Base-by-base conservation (phyloP, 208 protist genomes). In the Naegleria gruberi region DNA sequence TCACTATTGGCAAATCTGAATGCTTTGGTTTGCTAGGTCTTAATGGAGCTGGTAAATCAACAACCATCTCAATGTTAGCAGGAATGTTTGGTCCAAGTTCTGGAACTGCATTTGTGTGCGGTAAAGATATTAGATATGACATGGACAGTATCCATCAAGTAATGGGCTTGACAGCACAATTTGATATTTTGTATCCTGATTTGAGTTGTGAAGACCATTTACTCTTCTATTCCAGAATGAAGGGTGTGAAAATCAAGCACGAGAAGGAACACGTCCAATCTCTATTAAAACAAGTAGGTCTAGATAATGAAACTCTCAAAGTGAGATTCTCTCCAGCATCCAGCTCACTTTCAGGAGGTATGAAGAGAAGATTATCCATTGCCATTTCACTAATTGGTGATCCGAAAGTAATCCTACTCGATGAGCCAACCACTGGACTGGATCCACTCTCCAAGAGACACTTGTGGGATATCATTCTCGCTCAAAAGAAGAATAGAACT, bases 31-130 rank as follows among this genome's bases (percentile, higher is more conserved):
- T 97, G 51, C 94, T 97, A 42, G 96, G 96, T 34, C 94, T 93
- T 23, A 97, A 97, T 89, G 96, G 96, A 19, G 96, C 96, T 47
- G 96, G 96, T 51, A 97, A 97, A 92, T 96, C 95, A 26, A 97
- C 95, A 43, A 94, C 94, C 19, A 95, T 97, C 74, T 94, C 92
- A 17, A 97, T 97, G 45, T 91, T 97, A 23, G 94, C 92, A 89
- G 95, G 96, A 40, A 77, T 94, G 37, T 55, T 90, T 0, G 46
- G 15, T 1, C 17, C 90, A 12, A 89, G 89, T 1, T 23, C 5
- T 51, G 93, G 93, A 17, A 89, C 90, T 45, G 15, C 37, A n/a
- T 44, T 23, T 41, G 74, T 93, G 5, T 47, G 87, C 17, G 90
- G 90, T 37, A 4, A 65, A 7, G 84, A 86, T 44, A 87, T 93